Evolutionary conservation across 352 stramenopile species (phyloP).

Genomic region (Thalassiosira pacifica): DNA sequence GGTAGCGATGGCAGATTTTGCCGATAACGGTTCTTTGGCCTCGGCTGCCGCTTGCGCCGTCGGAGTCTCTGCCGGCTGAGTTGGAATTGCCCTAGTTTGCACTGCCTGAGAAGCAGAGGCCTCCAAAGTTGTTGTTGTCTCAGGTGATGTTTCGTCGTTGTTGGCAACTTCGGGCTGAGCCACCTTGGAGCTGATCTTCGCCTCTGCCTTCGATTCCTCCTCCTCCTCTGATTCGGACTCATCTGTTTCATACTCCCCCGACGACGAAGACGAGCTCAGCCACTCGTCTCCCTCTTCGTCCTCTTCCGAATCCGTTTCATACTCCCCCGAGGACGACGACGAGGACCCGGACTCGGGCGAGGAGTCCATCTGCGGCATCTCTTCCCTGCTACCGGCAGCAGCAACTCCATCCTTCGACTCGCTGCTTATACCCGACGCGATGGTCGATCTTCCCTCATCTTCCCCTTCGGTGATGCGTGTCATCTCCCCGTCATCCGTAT

Average conservation of each 20-base stretch:
- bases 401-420: not conserved
- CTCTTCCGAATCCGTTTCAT: not conserved
- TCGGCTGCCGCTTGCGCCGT: not conserved
- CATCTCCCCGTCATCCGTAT: no score
- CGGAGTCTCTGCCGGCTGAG: no score
- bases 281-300: conserved; percentile 20
- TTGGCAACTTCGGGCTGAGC: no score
- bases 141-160: no score
- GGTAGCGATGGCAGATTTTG: not conserved
- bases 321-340: not conserved
- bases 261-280: conserved; percentile 12
- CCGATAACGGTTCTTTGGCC: not conserved
- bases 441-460: no score
- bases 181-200: not conserved
- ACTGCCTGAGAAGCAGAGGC: no score
- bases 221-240: not conserved
- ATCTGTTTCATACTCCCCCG: no score
- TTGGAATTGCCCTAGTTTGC: no score
- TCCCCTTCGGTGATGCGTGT: no score
- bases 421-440: no score
- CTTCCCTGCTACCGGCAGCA: not conserved
- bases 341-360: conserved; percentile 17
- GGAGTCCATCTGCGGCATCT: conserved; percentile 16
- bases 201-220: not conserved
- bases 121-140: not conserved